These are phyloP conservation scores for Fusarium torreyae DNA, from an alignment of 2,329 filamentous ascomycete species.

Conservation along the genomic window DNA sequence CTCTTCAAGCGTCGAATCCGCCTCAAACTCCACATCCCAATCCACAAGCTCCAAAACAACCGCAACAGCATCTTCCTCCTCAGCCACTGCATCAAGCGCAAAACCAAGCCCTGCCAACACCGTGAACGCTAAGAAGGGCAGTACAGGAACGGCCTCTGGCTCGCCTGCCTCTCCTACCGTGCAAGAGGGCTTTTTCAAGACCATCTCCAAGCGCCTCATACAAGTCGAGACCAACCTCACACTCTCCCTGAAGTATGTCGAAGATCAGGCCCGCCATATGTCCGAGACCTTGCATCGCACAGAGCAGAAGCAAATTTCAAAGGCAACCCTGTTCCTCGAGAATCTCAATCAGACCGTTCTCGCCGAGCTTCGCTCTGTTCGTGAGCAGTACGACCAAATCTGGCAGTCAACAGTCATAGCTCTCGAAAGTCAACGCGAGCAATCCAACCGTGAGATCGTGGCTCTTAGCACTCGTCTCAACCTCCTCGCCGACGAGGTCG, in stretches of 20 bases:
- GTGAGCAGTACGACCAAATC: constrained; percentile 92
- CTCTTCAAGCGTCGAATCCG: constrained; percentile 25
- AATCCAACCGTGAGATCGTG: constrained; percentile 85
- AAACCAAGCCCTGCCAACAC: constrained; percentile 38
- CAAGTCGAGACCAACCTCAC: constrained; percentile 94
- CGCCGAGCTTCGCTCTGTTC: constrained; percentile 81
- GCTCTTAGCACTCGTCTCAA: constrained; percentile 86
- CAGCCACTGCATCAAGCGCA: constrained; percentile 13
- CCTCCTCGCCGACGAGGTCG: constrained; percentile 92
- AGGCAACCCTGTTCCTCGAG: constrained; percentile 85
- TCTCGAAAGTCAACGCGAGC: constrained; percentile 88
- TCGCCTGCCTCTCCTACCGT: constrained; percentile 77
- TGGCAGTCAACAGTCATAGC: constrained; percentile 97
- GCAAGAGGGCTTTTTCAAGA: constrained; percentile 98
- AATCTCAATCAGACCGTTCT: constrained; percentile 91
- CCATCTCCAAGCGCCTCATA: constrained; percentile 91
- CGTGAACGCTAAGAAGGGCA: constrained; percentile 49
- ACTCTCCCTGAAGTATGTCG: constrained; percentile 93
- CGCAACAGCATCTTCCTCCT: constrained; percentile 21
- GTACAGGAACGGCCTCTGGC: constrained; percentile 48
- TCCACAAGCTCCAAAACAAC: constrained; percentile 31
- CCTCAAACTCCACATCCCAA: constrained; percentile 25
- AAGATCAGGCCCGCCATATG: constrained; percentile 92
- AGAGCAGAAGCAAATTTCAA: constrained; percentile 88
- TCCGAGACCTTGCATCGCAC: constrained; percentile 89